Base-by-base conservation (phyloP, 2,329 filamentous ascomycete genomes). In the Fusarium secorum region DNA sequence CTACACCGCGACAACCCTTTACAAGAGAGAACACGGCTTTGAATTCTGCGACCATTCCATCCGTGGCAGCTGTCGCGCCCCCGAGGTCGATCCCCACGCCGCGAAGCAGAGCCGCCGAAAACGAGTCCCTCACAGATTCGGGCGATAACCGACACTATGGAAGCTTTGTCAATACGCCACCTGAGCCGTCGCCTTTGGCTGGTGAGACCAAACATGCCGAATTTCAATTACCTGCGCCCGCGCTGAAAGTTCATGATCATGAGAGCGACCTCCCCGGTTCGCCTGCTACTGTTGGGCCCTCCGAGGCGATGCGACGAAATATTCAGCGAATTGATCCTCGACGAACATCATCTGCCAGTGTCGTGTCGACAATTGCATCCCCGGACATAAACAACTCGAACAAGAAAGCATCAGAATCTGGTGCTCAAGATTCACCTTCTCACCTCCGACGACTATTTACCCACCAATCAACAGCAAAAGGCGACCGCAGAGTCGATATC, bases 171-270 rank as follows among this genome's bases (percentile, higher is more conserved):
- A 75, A 81, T 4, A 83, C 85, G 1, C 83, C 85, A 1, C 81
- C 76, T 32, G 64, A 68, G 24, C 70, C 55, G 9, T 55, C 75
- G 54, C 59, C 79, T 66, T 60, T 80, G 73, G 32, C 63, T 74
- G 42, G 30, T 35, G 32, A 71, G 68, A 45, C 64, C 52, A 20
- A 61, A 57, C 60, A 79, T 20, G 51, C 80, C 36, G 78, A 81
- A 3, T 88, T 89, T 63, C 85, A 85, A 72, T 80, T 89, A 17
- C 88, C 88, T 1, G 86, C 77, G 10, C 87, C 88, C 4, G 87
- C 87, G 0, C 81, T 89, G 39, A 79, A 78, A 33, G 78, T 83
- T 18, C 79, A 73, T 26, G 81, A 64, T 8, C 58, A 73, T 35
- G 66, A 60, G 8, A 36, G 55, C 26, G 59, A 72, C 14, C 35